Evolutionary conservation across 31 red algal genomes (phyloP).

Genomic region (Porphyra umbilicalis): DNA sequence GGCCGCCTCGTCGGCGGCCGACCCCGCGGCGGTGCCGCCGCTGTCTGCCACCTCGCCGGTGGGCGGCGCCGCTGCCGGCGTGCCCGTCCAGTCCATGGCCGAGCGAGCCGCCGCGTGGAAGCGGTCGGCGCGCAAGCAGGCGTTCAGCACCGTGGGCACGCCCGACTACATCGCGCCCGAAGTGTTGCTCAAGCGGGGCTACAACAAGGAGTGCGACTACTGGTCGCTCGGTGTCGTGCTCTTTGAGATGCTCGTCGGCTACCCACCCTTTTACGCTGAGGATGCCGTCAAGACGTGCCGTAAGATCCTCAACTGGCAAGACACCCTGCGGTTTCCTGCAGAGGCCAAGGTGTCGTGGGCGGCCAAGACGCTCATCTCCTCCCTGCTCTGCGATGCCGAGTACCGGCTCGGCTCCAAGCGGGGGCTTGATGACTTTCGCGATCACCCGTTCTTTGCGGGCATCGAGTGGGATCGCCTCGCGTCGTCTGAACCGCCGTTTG

Average conservation of each 20-base stretch:
- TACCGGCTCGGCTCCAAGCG: conserved; percentile 65
- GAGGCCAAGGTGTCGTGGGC: conserved; percentile 88
- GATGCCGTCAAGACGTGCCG: conserved; percentile 92
- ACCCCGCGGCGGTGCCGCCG: not conserved
- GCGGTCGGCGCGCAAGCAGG: conserved; percentile 72
- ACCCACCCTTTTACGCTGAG: conserved; percentile 98
- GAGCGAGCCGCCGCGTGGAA: conserved; percentile 73
- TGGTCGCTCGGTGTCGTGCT: conserved; percentile 98
- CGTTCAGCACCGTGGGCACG: conserved; percentile 95
- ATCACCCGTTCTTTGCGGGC: conserved; percentile 95
- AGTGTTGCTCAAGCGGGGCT: conserved; percentile 89
- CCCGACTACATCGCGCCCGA: conserved; percentile 99
- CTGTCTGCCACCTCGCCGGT: not conserved
- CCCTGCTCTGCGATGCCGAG: conserved; percentile 83
- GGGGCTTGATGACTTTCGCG: conserved; percentile 82
- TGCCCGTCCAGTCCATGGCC: conserved; percentile 47
- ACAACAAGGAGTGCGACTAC: conserved; percentile 98
- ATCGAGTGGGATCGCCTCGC: conserved; percentile 82
- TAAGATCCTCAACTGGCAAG: conserved; percentile 94
- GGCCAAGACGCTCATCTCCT: conserved; percentile 80
- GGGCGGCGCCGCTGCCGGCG: not conserved
- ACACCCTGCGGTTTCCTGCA: conserved; percentile 77
- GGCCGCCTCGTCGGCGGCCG: not conserved
- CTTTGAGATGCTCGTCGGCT: conserved; percentile 97
- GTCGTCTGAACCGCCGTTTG: conserved; percentile 71